Conservation (phyloP, 2,329 filamentous ascomycete genomes). For the Hirsutella minnesotensis region DNA sequence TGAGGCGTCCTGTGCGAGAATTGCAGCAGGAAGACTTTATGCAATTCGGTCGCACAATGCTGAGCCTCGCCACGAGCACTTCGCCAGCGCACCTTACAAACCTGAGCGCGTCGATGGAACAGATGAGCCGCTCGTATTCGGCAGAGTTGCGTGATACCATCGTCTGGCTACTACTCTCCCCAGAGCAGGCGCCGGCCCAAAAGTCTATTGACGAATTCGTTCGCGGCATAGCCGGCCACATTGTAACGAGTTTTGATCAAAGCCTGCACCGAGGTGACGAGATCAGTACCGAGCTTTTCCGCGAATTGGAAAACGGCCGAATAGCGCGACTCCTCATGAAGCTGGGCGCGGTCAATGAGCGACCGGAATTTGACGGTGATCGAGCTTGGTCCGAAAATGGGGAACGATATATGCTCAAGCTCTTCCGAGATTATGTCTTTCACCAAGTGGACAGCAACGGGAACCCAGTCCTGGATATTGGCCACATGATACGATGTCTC, state of each 20-base stretch:
- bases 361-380: slow-evolving; percentile 72
- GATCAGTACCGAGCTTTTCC: slow-evolving; percentile 56
- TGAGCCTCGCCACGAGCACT: slow-evolving; percentile 69
- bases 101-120: slow-evolving; percentile 59
- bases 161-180: slow-evolving; percentile 69
- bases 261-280: slow-evolving; percentile 71
- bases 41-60: slow-evolving; percentile 71
- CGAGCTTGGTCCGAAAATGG: slow-evolving; percentile 82
- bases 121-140: slow-evolving; percentile 66
- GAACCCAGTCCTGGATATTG: slow-evolving; percentile 73
- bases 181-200: slow-evolving; percentile 38
- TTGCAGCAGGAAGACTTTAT: slow-evolving; percentile 80
- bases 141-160: slow-evolving; percentile 68
- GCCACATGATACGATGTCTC: slow-evolving; percentile 73
- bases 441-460: slow-evolving; percentile 85
- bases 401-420: slow-evolving; percentile 81
- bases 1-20: slow-evolving; percentile 54
- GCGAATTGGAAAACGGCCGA: slow-evolving; percentile 83
- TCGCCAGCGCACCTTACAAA: slow-evolving; percentile 43
- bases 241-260: slow-evolving; percentile 65
- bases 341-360: slow-evolving; percentile 77
- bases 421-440: slow-evolving; percentile 95
- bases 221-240: slow-evolving; percentile 63
- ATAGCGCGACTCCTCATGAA: slow-evolving; percentile 71
- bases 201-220: slow-evolving; percentile 76